phyloP scores from a whole-genome alignment of 106 monocot genomes.

The Chionographis japonica region DNA sequence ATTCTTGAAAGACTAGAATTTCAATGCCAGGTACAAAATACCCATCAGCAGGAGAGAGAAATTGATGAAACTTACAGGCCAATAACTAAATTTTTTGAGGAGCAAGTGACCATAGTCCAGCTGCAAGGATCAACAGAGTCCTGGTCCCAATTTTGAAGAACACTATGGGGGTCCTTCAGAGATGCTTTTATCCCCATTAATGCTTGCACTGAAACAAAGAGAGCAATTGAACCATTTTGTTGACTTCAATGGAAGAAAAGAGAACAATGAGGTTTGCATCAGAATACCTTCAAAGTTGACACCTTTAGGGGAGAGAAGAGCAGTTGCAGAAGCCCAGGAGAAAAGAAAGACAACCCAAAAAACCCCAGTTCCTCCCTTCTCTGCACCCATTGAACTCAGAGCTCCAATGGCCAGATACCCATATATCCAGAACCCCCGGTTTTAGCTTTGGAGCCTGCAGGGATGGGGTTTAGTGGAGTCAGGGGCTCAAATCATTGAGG shows the following conservation, averaged over 20 bases:
- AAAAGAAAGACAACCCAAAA: conserved; percentile 18
- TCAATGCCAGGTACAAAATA: background rate
- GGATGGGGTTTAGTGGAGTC: background rate
- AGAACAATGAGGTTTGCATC: no score
- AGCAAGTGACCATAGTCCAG: conserved; percentile 56
- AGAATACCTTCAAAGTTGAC: conserved; percentile 50
- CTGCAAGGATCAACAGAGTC: conserved; percentile 63
- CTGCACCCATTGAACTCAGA: background rate
- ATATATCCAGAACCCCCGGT: background rate
- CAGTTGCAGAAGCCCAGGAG: conserved; percentile 15
- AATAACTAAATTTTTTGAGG: conserved; percentile 42
- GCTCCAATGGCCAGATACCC: no score
- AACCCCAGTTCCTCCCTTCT: background rate
- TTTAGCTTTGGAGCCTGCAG: no score
- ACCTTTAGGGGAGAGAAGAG: conserved; percentile 43
- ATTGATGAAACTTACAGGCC: conserved; percentile 20
- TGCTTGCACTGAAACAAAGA: conserved; percentile 35
- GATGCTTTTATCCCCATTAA: conserved; percentile 40
- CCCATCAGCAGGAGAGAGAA: background rate
- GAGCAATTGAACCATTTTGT: background rate
- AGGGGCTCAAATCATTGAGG: background rate
- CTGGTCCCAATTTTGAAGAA: conserved; percentile 49
- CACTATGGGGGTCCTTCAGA: conserved; percentile 37
- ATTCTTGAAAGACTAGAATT: no score
- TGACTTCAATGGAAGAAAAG: background rate